Percentiles rank a stretch among this genome's conserved stretches.
Evolutionary conservation across 495 filamentous ascomycete genomes (phyloP).

Genomic region (Penicillium robsamsonii): DNA sequence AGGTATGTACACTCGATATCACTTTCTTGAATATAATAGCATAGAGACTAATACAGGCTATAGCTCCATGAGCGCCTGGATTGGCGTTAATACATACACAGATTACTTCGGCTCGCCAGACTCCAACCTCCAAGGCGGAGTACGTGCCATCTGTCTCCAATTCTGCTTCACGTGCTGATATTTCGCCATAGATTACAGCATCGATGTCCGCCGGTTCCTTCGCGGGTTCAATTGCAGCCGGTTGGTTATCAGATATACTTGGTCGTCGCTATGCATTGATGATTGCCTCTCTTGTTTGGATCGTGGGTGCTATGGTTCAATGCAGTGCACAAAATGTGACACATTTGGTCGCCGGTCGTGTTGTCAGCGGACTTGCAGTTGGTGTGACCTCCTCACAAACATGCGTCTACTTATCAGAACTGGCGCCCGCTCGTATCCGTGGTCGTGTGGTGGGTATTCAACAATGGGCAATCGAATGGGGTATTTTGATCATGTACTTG

Average conservation of each 20-base stretch:
- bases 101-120: slow-evolving; percentile 65
- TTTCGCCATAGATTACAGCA: slow-evolving; percentile 35
- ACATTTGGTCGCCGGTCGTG: slow-evolving; percentile 66
- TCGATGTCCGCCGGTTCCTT: slow-evolving; percentile 69
- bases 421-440: slow-evolving; percentile 63
- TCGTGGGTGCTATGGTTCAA: slow-evolving; percentile 67
- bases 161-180: background rate
- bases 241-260: slow-evolving; percentile 62
- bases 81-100: slow-evolving; percentile 66
- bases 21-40: background rate
- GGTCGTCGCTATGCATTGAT: slow-evolving; percentile 64
- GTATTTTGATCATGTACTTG: slow-evolving; percentile 62
- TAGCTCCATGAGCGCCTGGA: slow-evolving; percentile 68
- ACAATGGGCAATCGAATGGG: slow-evolving; percentile 74
- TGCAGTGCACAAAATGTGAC: slow-evolving; percentile 57
- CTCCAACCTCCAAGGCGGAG: slow-evolving; percentile 59
- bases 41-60: background rate
- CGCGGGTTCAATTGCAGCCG: slow-evolving; percentile 60
- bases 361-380: slow-evolving; percentile 70
- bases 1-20: slow-evolving; percentile 25
- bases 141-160: slow-evolving; percentile 13
- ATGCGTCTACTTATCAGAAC: slow-evolving; percentile 78
- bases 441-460: slow-evolving; percentile 73
- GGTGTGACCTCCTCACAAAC: slow-evolving; percentile 76
- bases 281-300: slow-evolving; percentile 67